Evolutionary conservation across 306 rosid genomes (phyloP), one percentile per base, ranked within the genome.

Genomic region (Medicago ruthenica): DNA sequence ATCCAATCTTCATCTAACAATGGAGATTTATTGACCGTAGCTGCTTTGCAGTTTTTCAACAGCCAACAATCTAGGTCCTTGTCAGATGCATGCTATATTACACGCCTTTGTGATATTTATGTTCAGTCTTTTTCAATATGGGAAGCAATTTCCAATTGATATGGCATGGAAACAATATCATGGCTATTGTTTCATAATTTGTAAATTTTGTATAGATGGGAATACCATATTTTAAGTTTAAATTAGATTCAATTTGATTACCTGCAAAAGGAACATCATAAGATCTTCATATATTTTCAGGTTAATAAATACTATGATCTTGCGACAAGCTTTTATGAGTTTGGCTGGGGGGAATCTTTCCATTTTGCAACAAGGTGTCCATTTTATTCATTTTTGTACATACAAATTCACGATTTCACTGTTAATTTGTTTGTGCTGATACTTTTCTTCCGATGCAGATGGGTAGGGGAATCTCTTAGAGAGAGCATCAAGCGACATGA

Each of bases 321-420:
- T 60, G 93, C 81, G 36, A 94, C 98, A 62, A 88, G 97, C 89
- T 94, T 94, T 82, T 94, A 94, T 84, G 98, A 94, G 82, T 94
- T 88, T 76, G 98, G 98, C 74, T 94, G 98, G 98, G 98, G 98
- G 45, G 97, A 89, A 79, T 94, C 98, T 36, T 94, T 94, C 85
- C 98, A 94, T 87, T 94, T 94, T 87, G 98, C 98, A 21, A 87
- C 77, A 61, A 90, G 98, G 97, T 91, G 27, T 62, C 40, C 53
- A 55, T 81, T 62, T 68, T 14, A 59, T 78, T 70, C 76, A 70
- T 50, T 65, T 45, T 55, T 70, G 16, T 70, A 12, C 12, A 37
- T 65, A 16, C 21, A 64, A 70, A 47, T 68, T 39, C 74, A 64
- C 65, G 34, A 74, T 14, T 44, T 62, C 69, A 5, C 62, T 34